Evolutionary conservation across 2,329 filamentous ascomycete species (phyloP).

Genomic region (Aulographum hederae): DNA sequence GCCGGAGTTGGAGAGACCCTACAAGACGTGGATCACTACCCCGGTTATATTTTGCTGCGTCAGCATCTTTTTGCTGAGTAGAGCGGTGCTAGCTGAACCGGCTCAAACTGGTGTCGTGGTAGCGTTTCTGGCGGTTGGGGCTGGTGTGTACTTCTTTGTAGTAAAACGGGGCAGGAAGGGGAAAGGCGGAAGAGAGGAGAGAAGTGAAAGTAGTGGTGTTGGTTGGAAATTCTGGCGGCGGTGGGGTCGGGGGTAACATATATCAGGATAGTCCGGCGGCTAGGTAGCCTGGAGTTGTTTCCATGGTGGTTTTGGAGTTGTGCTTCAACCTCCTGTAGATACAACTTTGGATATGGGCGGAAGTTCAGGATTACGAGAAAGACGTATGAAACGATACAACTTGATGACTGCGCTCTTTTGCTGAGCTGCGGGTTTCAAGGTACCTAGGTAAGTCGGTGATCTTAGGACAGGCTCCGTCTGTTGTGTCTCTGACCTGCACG

Average conservation of each 20-base stretch:
- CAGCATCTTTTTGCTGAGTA: constrained; percentile 73
- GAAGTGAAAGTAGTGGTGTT: constrained; percentile 9
- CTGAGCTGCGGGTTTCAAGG: too few relatives aligned
- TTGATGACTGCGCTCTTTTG: too few relatives aligned
- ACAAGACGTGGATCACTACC: constrained; percentile 91
- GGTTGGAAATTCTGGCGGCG: constrained; percentile 25
- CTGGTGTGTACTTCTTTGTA: constrained; percentile 80
- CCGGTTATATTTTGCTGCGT: constrained; percentile 98
- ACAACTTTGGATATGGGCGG: too few relatives aligned
- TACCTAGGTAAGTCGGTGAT: too few relatives aligned
- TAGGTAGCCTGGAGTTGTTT: too few relatives aligned
- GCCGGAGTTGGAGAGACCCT: constrained; percentile 73
- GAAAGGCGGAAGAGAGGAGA: constrained; percentile 8
- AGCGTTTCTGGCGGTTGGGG: constrained; percentile 62
- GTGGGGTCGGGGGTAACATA: constrained; percentile 15
- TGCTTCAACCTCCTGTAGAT: too few relatives aligned
- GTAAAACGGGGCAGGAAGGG: constrained; percentile 39
- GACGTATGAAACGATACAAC: too few relatives aligned
- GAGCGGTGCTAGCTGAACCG: constrained; percentile 80
- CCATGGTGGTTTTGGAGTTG: too few relatives aligned
- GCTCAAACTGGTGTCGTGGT: constrained; percentile 78
- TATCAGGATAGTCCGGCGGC: too few relatives aligned
- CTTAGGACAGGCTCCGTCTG: too few relatives aligned
- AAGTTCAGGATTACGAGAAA: too few relatives aligned
- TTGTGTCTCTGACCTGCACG: too few relatives aligned